These are phyloP conservation scores for Chrysosporium keratinophilum DNA, from an alignment of 2,329 filamentous ascomycete species.

Conservation along the genomic window DNA sequence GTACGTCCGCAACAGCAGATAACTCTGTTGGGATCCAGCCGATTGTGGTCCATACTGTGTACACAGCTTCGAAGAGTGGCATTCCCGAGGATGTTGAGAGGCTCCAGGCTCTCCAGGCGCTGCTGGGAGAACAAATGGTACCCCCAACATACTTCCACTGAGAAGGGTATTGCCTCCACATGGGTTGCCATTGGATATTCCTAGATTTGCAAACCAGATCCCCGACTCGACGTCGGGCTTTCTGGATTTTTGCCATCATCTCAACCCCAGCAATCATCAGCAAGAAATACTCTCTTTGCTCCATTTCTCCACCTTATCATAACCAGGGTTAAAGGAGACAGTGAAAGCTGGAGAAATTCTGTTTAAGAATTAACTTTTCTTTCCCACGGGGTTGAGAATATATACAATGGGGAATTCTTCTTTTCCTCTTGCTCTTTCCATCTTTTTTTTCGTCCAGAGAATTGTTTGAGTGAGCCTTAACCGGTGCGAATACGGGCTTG, in stretches of 20 bases:
- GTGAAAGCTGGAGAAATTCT: slow-evolving; percentile 1
- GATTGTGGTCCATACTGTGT: too few species aligned
- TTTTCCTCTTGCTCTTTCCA: background rate
- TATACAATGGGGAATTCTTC: background rate
- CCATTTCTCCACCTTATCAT: background rate
- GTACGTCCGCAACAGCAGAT: too few species aligned
- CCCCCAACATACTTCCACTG: background rate
- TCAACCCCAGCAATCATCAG: background rate
- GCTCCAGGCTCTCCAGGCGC: background rate
- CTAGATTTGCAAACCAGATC: slow-evolving; percentile 1
- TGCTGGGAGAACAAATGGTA: background rate
- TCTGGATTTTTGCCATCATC: background rate
- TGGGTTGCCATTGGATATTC: background rate
- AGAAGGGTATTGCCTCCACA: background rate
- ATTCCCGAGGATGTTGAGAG: background rate
- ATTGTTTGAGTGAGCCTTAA: too few species aligned
- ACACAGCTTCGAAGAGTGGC: too few species aligned
- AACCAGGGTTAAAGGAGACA: background rate
- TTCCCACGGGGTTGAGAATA: background rate
- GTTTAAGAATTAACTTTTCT: background rate
- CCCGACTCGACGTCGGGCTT: background rate
- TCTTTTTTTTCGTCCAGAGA: background rate
- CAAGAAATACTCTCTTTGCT: background rate
- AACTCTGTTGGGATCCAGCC: too few species aligned
- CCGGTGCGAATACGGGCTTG: background rate